These are phyloP conservation scores for Hanseniaspora occidentalis DNA, from an alignment of 805 yeast species.

Conservation along the genomic window DNA sequence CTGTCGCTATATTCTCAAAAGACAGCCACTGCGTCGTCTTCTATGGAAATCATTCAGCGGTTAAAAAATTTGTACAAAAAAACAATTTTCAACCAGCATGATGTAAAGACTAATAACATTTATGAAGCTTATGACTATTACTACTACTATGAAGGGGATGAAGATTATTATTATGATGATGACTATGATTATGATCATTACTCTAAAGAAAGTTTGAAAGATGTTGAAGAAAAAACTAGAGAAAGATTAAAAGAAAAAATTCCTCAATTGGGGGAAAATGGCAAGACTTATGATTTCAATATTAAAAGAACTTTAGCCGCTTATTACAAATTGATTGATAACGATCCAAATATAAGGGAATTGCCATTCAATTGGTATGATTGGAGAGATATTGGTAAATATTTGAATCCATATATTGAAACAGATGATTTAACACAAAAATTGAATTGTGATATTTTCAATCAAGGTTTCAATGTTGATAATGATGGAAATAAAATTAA, in stretches of 20 bases:
- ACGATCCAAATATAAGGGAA: not conserved
- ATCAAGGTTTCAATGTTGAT: too few relatives aligned
- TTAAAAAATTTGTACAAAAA: not conserved
- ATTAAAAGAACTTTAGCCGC: not conserved
- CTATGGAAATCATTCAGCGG: not conserved
- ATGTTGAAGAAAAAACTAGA: too few relatives aligned
- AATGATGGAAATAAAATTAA: not conserved
- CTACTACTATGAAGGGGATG: not conserved
- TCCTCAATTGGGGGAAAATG: too few relatives aligned
- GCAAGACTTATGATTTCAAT: not conserved
- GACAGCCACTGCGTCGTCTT: too few relatives aligned
- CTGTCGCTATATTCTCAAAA: too few relatives aligned
- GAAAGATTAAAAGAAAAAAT: too few relatives aligned
- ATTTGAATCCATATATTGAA: not conserved
- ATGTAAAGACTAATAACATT: not conserved
- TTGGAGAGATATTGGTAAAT: conserved; percentile 4
- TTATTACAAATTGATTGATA: not conserved
- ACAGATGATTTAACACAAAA: not conserved
- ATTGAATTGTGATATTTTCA: not conserved
- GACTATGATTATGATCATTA: too few relatives aligned
- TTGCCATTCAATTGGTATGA: conserved; percentile 7
- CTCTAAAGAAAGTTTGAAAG: too few relatives aligned
- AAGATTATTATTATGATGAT: not conserved
- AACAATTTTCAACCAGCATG: not conserved
- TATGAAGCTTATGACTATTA: not conserved